A percentile compares a stretch with the other conserved stretches of the same genome.
Evolutionary conservation across 176 grass and related monocot genomes (phyloP).

Genomic region (Aechmea fasciata): DNA sequence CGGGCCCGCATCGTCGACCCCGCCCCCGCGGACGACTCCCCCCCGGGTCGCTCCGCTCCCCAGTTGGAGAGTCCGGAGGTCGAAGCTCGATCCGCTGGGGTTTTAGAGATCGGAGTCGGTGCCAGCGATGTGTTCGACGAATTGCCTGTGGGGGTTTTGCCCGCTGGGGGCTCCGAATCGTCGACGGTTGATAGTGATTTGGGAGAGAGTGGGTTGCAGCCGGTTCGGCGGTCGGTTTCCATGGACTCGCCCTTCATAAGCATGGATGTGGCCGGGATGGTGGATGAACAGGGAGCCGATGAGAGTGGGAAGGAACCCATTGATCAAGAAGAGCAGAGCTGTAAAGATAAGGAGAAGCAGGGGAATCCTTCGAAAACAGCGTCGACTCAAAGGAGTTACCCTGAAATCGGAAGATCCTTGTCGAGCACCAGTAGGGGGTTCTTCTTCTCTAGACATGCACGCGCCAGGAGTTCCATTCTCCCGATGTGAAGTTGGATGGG

Average conservation of each 20-base stretch:
- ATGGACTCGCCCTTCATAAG: slow-evolving; percentile 33
- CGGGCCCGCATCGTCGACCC: slow-evolving; percentile 42
- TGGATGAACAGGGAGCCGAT: slow-evolving; percentile 5
- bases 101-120: background rate
- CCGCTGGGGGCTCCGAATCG: background rate
- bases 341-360: slow-evolving; percentile 13
- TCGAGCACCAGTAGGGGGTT: slow-evolving; percentile 25
- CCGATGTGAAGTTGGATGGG: slow-evolving; percentile 32
- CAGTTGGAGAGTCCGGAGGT: background rate
- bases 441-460: slow-evolving; percentile 56
- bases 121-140: slow-evolving; percentile 5
- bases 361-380: slow-evolving; percentile 21
- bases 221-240: slow-evolving; percentile 50
- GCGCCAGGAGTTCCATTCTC: slow-evolving; percentile 49
- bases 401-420: slow-evolving; percentile 21
- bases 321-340: slow-evolving; percentile 30
- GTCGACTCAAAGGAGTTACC: slow-evolving; percentile 4
- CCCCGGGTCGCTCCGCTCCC: background rate
- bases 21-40: background rate
- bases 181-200: background rate
- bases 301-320: slow-evolving; percentile 24
- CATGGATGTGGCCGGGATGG: background rate
- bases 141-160: slow-evolving; percentile 3
- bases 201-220: background rate
- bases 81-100: slow-evolving; percentile 9